Conservation (phyloP, 805 yeast genomes). For the Sporopachydermia quercuum region DNA sequence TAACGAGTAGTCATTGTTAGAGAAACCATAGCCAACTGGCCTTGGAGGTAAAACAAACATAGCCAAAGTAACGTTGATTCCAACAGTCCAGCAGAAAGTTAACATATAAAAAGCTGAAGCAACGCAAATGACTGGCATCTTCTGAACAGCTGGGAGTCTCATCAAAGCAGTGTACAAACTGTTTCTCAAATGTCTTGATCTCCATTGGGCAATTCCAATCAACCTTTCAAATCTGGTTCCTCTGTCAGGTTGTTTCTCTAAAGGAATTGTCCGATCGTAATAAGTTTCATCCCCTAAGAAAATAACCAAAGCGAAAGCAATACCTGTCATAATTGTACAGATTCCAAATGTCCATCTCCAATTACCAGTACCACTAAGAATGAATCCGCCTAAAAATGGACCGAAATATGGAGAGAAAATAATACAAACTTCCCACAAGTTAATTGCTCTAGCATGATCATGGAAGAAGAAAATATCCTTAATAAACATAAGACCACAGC, state of each 20-base stretch:
- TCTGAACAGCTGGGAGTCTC: neutral
- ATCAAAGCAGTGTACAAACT: neutral
- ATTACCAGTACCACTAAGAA: neutral
- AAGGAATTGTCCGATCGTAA: constrained; percentile 19
- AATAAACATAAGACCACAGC: neutral
- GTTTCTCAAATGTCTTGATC: constrained; percentile 1
- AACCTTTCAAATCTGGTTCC: neutral
- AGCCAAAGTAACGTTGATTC: constrained; percentile 1
- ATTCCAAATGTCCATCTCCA: constrained; percentile 80
- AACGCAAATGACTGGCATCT: neutral
- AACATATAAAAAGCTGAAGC: neutral
- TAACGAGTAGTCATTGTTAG: neutral
- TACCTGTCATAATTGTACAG: constrained; percentile 43
- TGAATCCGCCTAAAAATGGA: neutral
- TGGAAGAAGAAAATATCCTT: neutral
- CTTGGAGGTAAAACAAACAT: neutral
- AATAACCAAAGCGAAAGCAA: constrained; percentile 23
- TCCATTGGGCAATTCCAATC: neutral
- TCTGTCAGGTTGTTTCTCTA: neutral
- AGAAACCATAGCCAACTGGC: neutral
- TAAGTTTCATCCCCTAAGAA: constrained; percentile 55
- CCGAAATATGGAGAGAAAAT: neutral
- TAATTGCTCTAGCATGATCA: neutral
- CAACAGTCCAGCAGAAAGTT: neutral
- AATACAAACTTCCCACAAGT: neutral